Conservation (phyloP, 306 rosid genomes). For the Alnus rubra region DNA sequence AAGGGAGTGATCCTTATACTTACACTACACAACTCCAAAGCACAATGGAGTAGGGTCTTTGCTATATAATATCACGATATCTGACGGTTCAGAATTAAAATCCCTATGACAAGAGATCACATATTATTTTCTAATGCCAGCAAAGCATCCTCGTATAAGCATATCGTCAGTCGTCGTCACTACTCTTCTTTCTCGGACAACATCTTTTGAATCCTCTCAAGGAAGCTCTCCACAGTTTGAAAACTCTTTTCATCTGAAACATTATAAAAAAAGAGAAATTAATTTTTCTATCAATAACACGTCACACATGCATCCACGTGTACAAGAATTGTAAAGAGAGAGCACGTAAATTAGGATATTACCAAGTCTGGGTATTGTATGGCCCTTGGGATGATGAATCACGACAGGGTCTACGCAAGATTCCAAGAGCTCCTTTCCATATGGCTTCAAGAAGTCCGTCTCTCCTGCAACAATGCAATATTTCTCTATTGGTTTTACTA, state of each 20-base stretch:
- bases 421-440: slow-evolving; percentile 55
- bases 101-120: too few relatives aligned
- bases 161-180: not conserved
- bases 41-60: too few relatives aligned
- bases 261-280: not conserved
- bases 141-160: not conserved
- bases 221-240: slow-evolving; percentile 44
- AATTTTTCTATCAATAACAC: not conserved
- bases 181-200: slow-evolving; percentile 18
- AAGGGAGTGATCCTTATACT: too few relatives aligned
- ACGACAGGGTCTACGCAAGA: slow-evolving; percentile 52
- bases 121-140: not conserved
- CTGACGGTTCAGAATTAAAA: too few relatives aligned
- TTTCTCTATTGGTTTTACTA: too few relatives aligned
- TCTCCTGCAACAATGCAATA: slow-evolving; percentile 44
- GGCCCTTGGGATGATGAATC: slow-evolving; percentile 84
- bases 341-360: not conserved
- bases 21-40: too few relatives aligned
- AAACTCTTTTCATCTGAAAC: slow-evolving; percentile 53
- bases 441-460: slow-evolving; percentile 62
- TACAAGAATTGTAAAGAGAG: not conserved
- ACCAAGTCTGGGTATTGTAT: slow-evolving; percentile 79
- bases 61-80: too few relatives aligned
- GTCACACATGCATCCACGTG: not conserved
- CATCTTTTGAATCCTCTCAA: slow-evolving; percentile 48